Conservation (phyloP, 345 rosid genomes). For the Streptanthus diversifolius region DNA sequence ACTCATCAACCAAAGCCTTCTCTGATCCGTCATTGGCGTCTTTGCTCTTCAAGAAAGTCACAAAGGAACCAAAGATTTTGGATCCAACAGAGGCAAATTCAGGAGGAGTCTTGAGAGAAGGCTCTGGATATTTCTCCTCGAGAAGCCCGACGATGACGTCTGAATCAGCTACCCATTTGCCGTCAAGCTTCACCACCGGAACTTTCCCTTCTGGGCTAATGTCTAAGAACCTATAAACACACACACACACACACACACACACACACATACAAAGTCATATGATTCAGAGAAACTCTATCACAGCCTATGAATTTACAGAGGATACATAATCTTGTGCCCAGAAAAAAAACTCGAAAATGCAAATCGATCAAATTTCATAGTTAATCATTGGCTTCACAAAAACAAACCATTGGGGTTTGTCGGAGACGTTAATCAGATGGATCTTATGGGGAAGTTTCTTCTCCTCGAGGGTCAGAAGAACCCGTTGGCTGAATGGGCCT, state of each 20-base stretch:
- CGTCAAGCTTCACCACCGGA: constrained; percentile 73
- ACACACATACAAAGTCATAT: neutral
- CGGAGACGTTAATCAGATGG: constrained; percentile 47
- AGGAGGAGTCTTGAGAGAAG: constrained; percentile 63
- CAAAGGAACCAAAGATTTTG: constrained; percentile 57
- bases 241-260: neutral
- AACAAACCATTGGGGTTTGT: constrained; percentile 72
- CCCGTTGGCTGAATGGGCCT: constrained; percentile 84
- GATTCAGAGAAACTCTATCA: constrained; percentile 2
- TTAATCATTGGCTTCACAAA: constrained; percentile 42
- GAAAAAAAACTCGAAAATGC: neutral
- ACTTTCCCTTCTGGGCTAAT: constrained; percentile 77
- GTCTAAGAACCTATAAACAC: constrained; percentile 58
- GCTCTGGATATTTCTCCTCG: constrained; percentile 79
- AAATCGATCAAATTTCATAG: constrained; percentile 41
- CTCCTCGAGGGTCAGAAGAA: constrained; percentile 72
- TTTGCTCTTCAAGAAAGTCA: constrained; percentile 76
- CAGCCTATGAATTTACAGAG: neutral
- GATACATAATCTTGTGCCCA: neutral
- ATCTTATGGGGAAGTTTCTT: constrained; percentile 65
- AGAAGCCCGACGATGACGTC: constrained; percentile 70
- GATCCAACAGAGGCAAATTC: constrained; percentile 71
- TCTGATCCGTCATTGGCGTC: constrained; percentile 73
- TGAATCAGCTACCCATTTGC: constrained; percentile 82
- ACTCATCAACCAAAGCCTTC: constrained; percentile 66